Percentiles rank a stretch among this genome's conserved stretches.
phyloP scores from a whole-genome alignment of 2,329 filamentous ascomycete species.

The Colletotrichum tabaci region DNA sequence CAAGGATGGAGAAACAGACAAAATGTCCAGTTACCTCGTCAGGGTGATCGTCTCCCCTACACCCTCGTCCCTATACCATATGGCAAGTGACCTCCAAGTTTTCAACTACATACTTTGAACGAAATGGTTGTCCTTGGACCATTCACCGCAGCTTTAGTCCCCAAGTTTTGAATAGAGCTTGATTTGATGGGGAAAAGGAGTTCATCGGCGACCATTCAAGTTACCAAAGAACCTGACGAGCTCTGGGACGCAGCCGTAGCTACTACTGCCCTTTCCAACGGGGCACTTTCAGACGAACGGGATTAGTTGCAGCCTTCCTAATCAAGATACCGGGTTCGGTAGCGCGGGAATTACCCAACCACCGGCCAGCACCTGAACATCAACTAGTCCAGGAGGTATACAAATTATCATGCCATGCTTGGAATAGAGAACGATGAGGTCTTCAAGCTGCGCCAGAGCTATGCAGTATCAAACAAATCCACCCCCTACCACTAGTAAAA shows the following conservation, averaged over 20 bases:
- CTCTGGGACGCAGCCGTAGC: neutral
- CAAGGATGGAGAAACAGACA: neutral
- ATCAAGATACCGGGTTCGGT: neutral
- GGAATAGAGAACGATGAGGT: neutral
- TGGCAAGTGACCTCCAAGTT: neutral
- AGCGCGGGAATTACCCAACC: neutral
- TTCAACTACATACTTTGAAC: neutral
- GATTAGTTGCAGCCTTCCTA: neutral
- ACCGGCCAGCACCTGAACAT: neutral
- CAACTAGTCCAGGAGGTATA: no score
- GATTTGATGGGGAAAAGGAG: neutral
- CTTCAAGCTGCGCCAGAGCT: neutral
- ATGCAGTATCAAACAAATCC: neutral
- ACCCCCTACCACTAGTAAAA: constrained; percentile 39
- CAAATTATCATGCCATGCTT: neutral
- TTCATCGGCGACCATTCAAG: neutral
- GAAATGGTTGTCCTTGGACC: no score
- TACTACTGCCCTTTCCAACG: neutral
- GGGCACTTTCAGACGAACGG: neutral
- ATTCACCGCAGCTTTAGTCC: neutral
- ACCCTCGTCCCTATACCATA: neutral
- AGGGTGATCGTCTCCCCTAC: neutral
- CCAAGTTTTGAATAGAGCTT: neutral
- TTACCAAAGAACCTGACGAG: neutral
- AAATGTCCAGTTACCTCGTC: neutral